These are phyloP conservation scores for Chytriomyces hyalinus DNA, from an alignment of 192 early-diverging fungal species.

Conservation along the genomic window DNA sequence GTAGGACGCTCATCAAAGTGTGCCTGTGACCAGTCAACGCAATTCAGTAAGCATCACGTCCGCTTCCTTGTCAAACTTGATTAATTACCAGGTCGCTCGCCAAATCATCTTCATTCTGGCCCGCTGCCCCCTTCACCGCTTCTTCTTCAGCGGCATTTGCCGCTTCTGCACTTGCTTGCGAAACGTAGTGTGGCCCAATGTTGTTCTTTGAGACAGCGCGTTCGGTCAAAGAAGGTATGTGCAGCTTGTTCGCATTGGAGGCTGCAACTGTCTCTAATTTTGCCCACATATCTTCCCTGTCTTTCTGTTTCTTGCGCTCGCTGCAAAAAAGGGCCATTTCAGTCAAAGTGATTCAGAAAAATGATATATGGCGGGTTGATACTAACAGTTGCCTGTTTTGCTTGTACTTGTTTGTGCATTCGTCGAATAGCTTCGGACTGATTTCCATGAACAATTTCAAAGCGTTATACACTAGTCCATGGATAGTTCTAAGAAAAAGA, in stretches of 20 bases:
- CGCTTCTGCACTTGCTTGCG: conserved; percentile 18
- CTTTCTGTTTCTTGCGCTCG: conserved; percentile 81
- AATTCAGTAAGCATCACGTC: not conserved
- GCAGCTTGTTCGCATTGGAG: conserved; percentile 50
- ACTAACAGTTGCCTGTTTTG: conserved; percentile 83
- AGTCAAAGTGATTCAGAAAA: not conserved
- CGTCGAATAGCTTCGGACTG: conserved; percentile 93
- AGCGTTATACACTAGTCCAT: conserved; percentile 95
- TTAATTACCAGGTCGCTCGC: conserved; percentile 46
- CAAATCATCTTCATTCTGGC: conserved; percentile 50
- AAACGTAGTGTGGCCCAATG: conserved; percentile 17
- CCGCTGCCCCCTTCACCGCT: conserved; percentile 13
- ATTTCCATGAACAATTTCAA: conserved; percentile 98
- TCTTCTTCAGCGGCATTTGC: conserved; percentile 35
- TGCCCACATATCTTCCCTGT: conserved; percentile 81
- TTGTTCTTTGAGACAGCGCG: conserved; percentile 22
- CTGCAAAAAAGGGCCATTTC: conserved; percentile 40
- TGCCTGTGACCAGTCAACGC: conserved; percentile 31
- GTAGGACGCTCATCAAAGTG: conserved; percentile 61
- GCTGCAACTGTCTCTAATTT: conserved; percentile 68
- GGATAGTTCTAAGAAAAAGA: conserved; percentile 76
- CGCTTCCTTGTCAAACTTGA: not conserved
- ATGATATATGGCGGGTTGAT: not conserved
- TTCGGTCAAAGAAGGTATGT: conserved; percentile 25
- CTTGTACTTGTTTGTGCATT: conserved; percentile 93